phyloP scores from a whole-genome alignment of 75 land plant genomes.

The Sequoiadendron giganteum region DNA sequence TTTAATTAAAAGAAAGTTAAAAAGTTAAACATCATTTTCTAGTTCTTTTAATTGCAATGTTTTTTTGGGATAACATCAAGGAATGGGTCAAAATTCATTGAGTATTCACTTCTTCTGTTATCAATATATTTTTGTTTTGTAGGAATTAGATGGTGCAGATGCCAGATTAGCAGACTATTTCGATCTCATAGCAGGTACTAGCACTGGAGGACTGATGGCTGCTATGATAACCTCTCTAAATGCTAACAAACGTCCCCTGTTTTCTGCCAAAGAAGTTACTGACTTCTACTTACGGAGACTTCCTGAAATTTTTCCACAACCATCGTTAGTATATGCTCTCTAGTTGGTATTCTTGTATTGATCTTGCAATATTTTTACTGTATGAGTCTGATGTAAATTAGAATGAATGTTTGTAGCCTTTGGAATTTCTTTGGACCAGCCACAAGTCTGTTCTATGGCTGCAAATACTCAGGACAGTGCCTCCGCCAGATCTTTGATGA shows the following conservation, averaged over 20 bases:
- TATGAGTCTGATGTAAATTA: neutral
- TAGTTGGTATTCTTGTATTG: neutral
- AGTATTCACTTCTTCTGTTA: too few relatives aligned
- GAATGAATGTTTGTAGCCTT: too few relatives aligned
- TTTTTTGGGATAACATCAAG: too few relatives aligned
- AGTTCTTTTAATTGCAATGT: too few relatives aligned
- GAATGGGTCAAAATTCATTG: too few relatives aligned
- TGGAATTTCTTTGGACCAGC: neutral
- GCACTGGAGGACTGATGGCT: slow-evolving; percentile 47
- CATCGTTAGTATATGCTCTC: neutral
- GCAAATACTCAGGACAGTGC: slow-evolving; percentile 49
- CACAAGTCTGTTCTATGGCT: slow-evolving; percentile 17
- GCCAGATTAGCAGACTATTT: slow-evolving; percentile 46
- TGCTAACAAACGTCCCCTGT: slow-evolving; percentile 38
- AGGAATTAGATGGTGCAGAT: slow-evolving; percentile 61
- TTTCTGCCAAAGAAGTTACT: slow-evolving; percentile 37
- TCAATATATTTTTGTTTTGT: neutral
- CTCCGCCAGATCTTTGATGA: slow-evolving; percentile 13
- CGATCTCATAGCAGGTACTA: slow-evolving; percentile 46
- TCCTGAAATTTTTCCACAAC: slow-evolving; percentile 25
- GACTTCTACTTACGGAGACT: slow-evolving; percentile 27
- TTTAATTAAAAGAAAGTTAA: too few relatives aligned
- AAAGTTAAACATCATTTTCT: neutral
- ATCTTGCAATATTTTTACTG: neutral
- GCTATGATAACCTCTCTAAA: slow-evolving; percentile 53